A percentile compares a stretch with the other conserved stretches of the same genome.
phyloP scores from a whole-genome alignment of 768 basidiomycete genomes.

The Lentinula detonsa region DNA sequence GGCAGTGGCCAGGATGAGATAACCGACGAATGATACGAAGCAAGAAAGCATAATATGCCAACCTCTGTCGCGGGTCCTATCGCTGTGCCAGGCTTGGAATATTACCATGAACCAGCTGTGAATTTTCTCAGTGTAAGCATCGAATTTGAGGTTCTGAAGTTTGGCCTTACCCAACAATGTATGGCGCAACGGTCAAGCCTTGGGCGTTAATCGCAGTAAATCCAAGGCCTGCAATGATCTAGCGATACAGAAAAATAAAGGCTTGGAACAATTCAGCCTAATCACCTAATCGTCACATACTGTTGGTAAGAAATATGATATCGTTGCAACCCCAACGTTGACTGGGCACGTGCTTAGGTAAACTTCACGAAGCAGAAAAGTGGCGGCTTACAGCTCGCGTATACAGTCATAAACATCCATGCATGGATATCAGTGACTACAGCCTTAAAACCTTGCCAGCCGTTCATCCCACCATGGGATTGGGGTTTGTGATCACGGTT shows the following conservation, averaged over 20 bases:
- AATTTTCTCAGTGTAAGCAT: neutral
- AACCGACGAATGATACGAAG: conserved; percentile 41
- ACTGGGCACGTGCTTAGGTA: conserved; percentile 21
- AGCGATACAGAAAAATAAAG: neutral
- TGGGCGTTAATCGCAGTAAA: conserved; percentile 53
- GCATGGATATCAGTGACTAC: conserved; percentile 42
- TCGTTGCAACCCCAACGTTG: conserved; percentile 50
- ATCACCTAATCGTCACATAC: conserved; percentile 18
- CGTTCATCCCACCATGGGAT: conserved; percentile 53
- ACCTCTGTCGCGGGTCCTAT: conserved; percentile 46
- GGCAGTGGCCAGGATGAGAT: conserved; percentile 46
- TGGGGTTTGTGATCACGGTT: conserved; percentile 50
- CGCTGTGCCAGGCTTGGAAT: conserved; percentile 49
- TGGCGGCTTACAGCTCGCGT: conserved; percentile 42
- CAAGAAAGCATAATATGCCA: conserved; percentile 50
- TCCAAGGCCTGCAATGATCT: conserved; percentile 52
- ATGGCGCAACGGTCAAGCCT: conserved; percentile 53
- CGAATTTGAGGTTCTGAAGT: neutral
- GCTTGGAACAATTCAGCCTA: neutral
- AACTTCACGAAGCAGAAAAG: neutral
- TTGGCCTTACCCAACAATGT: conserved; percentile 16
- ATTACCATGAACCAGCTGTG: conserved; percentile 49
- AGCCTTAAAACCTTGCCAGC: conserved; percentile 51
- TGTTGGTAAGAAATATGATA: conserved; percentile 52
- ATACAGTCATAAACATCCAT: conserved; percentile 46